Evolutionary conservation across 1,284 basidiomycete species (phyloP).

Genomic region (Fomitopsis betulina): DNA sequence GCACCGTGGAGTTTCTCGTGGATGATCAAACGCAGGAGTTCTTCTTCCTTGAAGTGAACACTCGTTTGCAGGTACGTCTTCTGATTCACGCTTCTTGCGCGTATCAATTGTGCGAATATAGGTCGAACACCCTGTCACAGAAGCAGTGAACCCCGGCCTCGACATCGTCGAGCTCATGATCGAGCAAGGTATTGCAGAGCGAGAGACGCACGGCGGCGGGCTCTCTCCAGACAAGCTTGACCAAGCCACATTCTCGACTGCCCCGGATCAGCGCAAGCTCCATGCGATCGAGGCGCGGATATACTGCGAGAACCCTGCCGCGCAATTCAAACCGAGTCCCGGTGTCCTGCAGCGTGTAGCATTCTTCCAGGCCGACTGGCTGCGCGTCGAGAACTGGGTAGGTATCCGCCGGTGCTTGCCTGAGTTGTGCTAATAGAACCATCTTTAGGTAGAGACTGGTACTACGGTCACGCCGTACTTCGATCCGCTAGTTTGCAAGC

Average conservation of each 20-base stretch:
- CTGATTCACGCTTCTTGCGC: neutral
- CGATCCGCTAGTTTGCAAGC: constrained; percentile 54
- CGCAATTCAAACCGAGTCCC: constrained; percentile 55
- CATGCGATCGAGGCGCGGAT: constrained; percentile 63
- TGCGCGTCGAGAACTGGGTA: constrained; percentile 57
- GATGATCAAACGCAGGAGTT: constrained; percentile 50
- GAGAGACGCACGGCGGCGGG: constrained; percentile 14
- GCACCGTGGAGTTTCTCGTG: constrained; percentile 68
- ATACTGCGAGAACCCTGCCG: constrained; percentile 63
- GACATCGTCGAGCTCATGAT: constrained; percentile 71
- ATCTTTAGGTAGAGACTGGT: constrained; percentile 34
- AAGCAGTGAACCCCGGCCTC: constrained; percentile 49
- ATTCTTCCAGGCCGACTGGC: constrained; percentile 38
- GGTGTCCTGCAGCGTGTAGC: constrained; percentile 58
- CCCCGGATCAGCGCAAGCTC: constrained; percentile 14
- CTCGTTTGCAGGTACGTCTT: constrained; percentile 51
- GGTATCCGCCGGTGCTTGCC: constrained; percentile 3
- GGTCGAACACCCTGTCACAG: constrained; percentile 72
- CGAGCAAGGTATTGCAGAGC: constrained; percentile 41
- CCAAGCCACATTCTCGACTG: constrained; percentile 28
- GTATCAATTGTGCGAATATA: constrained; percentile 16
- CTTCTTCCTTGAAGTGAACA: constrained; percentile 77
- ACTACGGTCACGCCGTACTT: constrained; percentile 50
- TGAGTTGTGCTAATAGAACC: neutral
- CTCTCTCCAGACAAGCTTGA: constrained; percentile 25